These are phyloP conservation scores for Geosmithia morbida DNA, from an alignment of 2,329 filamentous ascomycete genomes.

Conservation along the genomic window DNA sequence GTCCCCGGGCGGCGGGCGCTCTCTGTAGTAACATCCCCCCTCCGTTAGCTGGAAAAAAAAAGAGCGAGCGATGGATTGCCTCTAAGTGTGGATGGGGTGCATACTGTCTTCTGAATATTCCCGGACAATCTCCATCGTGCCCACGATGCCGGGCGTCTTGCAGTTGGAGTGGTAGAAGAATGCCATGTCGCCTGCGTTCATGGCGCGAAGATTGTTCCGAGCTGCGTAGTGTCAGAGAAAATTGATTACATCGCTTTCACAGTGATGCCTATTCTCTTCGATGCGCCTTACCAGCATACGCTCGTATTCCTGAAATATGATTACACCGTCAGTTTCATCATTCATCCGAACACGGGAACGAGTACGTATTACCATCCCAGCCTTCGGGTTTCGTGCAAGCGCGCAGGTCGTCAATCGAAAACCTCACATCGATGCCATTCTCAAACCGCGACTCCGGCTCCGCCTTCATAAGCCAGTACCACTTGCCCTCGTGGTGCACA, in stretches of 20 bases:
- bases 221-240: conserved; percentile 25
- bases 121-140: conserved; percentile 75
- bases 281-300: conserved; percentile 26
- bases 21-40: too few species aligned
- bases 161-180: conserved; percentile 98
- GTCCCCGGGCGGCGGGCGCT: conserved; percentile 16
- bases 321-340: neutral
- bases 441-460: conserved; percentile 80
- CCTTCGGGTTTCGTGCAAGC: conserved; percentile 63
- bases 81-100: too few species aligned
- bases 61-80: neutral
- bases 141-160: conserved; percentile 76
- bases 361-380: conserved; percentile 61
- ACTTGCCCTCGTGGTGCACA: conserved; percentile 22
- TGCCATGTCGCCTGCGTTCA: conserved; percentile 82
- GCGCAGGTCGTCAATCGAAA: conserved; percentile 83
- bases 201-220: conserved; percentile 77
- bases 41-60: conserved; percentile 1
- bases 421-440: conserved; percentile 77
- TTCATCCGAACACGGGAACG: neutral
- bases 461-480: conserved; percentile 74
- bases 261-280: too few species aligned
- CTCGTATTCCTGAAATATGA: conserved; percentile 27
- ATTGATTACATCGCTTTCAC: too few species aligned
- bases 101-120: conserved; percentile 70